Evolutionary conservation across 768 basidiomycete species (phyloP).

Genomic region (Cystoderma amianthinum): DNA sequence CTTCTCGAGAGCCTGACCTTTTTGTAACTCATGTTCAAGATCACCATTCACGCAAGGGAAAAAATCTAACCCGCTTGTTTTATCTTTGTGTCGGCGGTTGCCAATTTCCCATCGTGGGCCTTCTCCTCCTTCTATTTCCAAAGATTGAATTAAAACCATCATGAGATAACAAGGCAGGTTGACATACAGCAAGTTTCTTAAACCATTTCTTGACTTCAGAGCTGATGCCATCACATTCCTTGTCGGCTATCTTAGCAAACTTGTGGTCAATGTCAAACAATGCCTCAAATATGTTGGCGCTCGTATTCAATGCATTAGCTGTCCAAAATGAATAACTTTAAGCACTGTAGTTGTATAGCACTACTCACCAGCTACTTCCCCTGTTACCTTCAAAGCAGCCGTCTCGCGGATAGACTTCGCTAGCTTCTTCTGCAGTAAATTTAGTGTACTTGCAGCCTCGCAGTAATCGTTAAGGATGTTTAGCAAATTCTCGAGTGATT

Average conservation of each 20-base stretch:
- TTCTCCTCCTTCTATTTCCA: conserved; percentile 74
- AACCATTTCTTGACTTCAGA: conserved; percentile 80
- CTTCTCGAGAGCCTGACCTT: conserved; percentile 73
- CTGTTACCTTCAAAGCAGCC: conserved; percentile 50
- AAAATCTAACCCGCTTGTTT: conserved; percentile 70
- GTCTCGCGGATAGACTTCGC: conserved; percentile 65
- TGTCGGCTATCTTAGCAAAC: conserved; percentile 69
- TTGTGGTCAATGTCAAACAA: conserved; percentile 67
- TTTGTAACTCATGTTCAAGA: conserved; percentile 4
- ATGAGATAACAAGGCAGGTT: conserved; percentile 1
- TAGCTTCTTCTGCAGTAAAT: conserved; percentile 67
- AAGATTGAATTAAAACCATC: background rate
- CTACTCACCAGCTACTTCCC: conserved; percentile 54
- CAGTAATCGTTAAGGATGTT: conserved; percentile 68
- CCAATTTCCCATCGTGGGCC: conserved; percentile 65
- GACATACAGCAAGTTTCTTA: conserved; percentile 70
- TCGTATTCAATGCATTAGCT: conserved; percentile 56
- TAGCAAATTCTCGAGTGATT: conserved; percentile 63
- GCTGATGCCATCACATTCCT: conserved; percentile 60
- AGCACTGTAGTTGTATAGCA: background rate
- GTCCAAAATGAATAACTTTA: background rate
- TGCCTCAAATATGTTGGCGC: conserved; percentile 61
- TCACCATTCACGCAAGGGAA: no score
- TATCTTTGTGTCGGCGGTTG: conserved; percentile 60
- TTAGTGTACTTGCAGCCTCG: conserved; percentile 58